phyloP scores from a whole-genome alignment of 2,329 filamentous ascomycete species.

The Dothidotthia symphoricarpi region DNA sequence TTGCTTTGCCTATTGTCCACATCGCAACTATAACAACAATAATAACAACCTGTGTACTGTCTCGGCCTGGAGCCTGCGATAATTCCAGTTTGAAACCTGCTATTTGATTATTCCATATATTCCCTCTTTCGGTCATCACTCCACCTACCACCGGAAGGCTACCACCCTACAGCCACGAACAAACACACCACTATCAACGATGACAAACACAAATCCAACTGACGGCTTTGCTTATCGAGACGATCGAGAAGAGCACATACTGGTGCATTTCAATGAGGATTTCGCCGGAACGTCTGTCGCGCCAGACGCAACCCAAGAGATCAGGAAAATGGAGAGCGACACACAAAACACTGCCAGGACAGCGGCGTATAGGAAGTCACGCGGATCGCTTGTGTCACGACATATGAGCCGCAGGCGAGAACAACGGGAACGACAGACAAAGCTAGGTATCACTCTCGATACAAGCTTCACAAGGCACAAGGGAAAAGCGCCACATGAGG shows the following conservation, averaged over 20 bases:
- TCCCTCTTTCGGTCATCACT: no score
- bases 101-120: no score
- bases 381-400: slow-evolving; percentile 38
- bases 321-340: slow-evolving; percentile 24
- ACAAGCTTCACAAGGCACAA: slow-evolving; percentile 61
- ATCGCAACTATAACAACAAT: no score
- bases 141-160: no score
- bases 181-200: no score
- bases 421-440: slow-evolving; percentile 58
- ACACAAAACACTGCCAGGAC: slow-evolving; percentile 27
- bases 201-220: not conserved
- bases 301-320: slow-evolving; percentile 16
- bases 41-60: no score
- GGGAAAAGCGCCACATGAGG: slow-evolving; percentile 48
- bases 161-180: no score
- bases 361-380: slow-evolving; percentile 33
- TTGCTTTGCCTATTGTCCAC: no score
- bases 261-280: slow-evolving; percentile 26
- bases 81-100: no score
- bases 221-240: slow-evolving; percentile 7
- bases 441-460: slow-evolving; percentile 64
- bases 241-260: slow-evolving; percentile 24
- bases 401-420: slow-evolving; percentile 61
- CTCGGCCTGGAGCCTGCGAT: no score
- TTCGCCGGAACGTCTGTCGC: slow-evolving; percentile 21